phyloP scores from a whole-genome alignment of 345 rosid genomes.

The Anastatica hierochuntica region DNA sequence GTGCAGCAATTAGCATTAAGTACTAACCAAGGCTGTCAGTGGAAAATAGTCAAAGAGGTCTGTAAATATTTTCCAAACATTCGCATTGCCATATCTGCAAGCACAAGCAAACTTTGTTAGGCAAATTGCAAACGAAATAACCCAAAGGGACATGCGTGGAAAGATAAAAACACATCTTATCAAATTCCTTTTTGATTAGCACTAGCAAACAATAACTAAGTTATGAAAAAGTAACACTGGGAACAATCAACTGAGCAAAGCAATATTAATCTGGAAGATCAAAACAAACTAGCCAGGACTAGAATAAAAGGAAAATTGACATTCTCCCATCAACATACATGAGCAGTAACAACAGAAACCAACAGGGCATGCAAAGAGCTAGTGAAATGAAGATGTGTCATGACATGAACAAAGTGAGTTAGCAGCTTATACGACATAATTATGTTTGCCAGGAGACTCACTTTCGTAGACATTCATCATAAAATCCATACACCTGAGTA shows the following conservation, averaged over 20 bases:
- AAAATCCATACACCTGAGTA: conserved; percentile 98
- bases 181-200: neutral
- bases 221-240: neutral
- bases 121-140: neutral
- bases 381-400: neutral
- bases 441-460: conserved; percentile 39
- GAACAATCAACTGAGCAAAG: neutral
- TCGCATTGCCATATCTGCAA: conserved; percentile 96
- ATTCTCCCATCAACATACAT: neutral
- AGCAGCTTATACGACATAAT: neutral
- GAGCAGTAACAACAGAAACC: neutral
- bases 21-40: conserved; percentile 89
- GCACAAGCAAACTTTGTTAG: conserved; percentile 15
- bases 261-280: neutral
- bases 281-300: neutral
- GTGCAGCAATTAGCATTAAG: neutral
- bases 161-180: neutral
- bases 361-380: neutral
- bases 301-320: neutral
- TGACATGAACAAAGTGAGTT: neutral
- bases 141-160: neutral
- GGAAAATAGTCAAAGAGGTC: conserved; percentile 99
- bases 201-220: neutral
- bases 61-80: conserved; percentile 92
- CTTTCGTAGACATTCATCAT: conserved; percentile 97